Conservation (phyloP, 345 rosid genomes). For the Eucalyptus melliodora region DNA sequence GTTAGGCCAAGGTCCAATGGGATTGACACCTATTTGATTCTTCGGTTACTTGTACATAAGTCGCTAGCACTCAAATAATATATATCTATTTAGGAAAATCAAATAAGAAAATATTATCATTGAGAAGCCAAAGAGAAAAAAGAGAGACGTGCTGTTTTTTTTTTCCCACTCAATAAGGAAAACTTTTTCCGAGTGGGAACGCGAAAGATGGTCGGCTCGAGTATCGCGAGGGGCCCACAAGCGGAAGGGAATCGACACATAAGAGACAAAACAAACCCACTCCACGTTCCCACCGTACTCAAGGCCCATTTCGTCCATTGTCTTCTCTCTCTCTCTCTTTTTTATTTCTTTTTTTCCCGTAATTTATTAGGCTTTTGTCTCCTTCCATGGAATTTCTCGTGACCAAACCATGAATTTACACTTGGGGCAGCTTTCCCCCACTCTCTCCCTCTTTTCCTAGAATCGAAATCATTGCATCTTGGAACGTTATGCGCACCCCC, state of each 20-base stretch:
- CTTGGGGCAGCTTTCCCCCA: background rate
- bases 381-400: background rate
- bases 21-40: fast-evolving
- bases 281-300: background rate
- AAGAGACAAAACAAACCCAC: background rate
- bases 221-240: background rate
- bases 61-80: too few species aligned
- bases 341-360: background rate
- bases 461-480: background rate
- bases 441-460: background rate
- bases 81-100: too few species aligned
- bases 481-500: background rate
- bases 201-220: background rate
- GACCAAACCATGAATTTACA: background rate
- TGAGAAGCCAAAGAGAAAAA: background rate
- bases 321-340: too few species aligned
- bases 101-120: too few species aligned
- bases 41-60: fast-evolving
- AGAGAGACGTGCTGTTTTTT: too few species aligned
- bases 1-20: too few species aligned
- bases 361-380: background rate
- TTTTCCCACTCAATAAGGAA: too few species aligned
- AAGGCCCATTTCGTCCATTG: background rate
- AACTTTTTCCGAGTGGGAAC: background rate
- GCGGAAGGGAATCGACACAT: background rate